Percentiles rank a stretch among this genome's conserved stretches.
Evolutionary conservation across 106 monocot genomes (phyloP).

Genomic region (Narthecium ossifragum): DNA sequence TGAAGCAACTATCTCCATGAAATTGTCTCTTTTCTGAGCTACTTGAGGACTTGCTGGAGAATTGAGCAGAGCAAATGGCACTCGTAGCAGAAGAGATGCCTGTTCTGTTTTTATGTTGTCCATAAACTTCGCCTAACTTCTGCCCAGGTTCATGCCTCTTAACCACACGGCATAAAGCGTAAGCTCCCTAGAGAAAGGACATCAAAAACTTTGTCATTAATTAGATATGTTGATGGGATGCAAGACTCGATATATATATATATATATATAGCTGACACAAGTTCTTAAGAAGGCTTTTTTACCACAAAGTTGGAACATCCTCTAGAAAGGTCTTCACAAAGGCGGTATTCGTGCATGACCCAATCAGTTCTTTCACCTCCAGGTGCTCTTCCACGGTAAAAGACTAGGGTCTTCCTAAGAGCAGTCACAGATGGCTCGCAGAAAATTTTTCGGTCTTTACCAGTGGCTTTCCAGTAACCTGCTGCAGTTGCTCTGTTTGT

Average conservation of each 20-base stretch:
- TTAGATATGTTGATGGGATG: no score
- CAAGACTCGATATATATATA: no score
- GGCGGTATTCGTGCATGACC: constrained; percentile 93
- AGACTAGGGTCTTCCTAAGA: constrained; percentile 88
- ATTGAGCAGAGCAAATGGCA: constrained; percentile 5
- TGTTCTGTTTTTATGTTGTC: constrained; percentile 20
- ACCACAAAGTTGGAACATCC: constrained; percentile 62
- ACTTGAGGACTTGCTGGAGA: background rate
- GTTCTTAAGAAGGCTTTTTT: no score
- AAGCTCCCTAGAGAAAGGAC: constrained; percentile 52
- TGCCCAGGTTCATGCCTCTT: constrained; percentile 37
- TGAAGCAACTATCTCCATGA: background rate
- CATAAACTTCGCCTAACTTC: constrained; percentile 12
- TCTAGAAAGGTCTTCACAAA: constrained; percentile 58
- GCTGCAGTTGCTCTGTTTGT: constrained; percentile 73
- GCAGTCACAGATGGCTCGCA: constrained; percentile 43
- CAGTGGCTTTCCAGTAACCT: constrained; percentile 92
- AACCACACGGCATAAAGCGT: constrained; percentile 55
- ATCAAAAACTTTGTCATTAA: no score
- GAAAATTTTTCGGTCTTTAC: constrained; percentile 70
- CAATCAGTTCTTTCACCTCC: constrained; percentile 85
- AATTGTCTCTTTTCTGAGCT: constrained; percentile 5
- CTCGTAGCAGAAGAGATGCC: background rate
- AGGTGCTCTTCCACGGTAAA: constrained; percentile 78
- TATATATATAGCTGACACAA: no score